phyloP scores from a whole-genome alignment of 2,329 filamentous ascomycete species.

The Diaporthe australafricana region DNA sequence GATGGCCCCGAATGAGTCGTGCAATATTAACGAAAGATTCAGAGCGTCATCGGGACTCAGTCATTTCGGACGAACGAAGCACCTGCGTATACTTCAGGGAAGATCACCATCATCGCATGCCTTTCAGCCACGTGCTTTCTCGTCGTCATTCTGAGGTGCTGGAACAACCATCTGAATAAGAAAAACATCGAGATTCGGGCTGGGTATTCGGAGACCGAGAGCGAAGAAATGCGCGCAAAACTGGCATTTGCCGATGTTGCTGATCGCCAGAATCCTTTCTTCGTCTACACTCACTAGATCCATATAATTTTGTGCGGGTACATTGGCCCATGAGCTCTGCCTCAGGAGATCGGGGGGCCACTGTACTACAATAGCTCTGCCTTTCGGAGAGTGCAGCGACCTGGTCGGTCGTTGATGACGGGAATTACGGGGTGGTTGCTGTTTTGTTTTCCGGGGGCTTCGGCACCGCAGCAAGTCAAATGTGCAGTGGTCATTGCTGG shows the following conservation, averaged over 20 bases:
- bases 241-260: conserved; percentile 42
- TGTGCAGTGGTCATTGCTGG: neutral
- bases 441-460: too few relatives aligned
- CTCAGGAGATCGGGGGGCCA: too few relatives aligned
- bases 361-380: too few relatives aligned
- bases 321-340: neutral
- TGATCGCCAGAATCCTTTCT: conserved; percentile 30
- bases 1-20: neutral
- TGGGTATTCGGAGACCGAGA: neutral
- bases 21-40: conserved; percentile 40
- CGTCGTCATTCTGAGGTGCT: conserved; percentile 38
- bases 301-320: too few relatives aligned
- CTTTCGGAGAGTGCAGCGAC: too few relatives aligned
- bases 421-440: too few relatives aligned
- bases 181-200: neutral
- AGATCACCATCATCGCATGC: conserved; percentile 42
- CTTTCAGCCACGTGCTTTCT: conserved; percentile 34
- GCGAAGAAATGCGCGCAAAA: conserved; percentile 42
- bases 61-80: conserved; percentile 42
- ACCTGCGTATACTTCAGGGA: conserved; percentile 41
- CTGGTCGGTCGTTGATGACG: too few relatives aligned
- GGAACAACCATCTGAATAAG: conserved; percentile 35
- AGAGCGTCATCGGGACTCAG: conserved; percentile 42
- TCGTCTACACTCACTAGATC: neutral
- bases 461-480: too few relatives aligned